Evolutionary conservation across 768 basidiomycete species (phyloP).

Genomic region (Leccinum rimulosum): DNA sequence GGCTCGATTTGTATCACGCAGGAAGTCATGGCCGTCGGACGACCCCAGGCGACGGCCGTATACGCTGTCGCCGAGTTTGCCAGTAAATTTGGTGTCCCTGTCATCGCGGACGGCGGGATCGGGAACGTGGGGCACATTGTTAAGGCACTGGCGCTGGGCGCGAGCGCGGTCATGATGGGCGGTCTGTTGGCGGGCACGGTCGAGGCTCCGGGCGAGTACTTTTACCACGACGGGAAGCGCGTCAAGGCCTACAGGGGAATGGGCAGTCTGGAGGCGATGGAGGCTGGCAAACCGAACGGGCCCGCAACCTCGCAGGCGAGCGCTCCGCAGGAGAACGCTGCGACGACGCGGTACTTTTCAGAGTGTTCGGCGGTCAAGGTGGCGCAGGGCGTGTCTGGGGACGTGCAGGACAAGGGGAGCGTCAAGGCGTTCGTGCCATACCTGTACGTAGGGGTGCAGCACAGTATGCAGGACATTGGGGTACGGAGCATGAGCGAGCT

Average conservation of each 20-base stretch:
- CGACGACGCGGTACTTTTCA: constrained; percentile 74
- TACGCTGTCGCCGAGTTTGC: constrained; percentile 94
- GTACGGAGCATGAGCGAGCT: constrained; percentile 66
- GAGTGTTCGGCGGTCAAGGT: constrained; percentile 83
- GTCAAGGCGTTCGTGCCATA: constrained; percentile 91
- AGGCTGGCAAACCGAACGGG: constrained; percentile 55
- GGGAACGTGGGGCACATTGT: constrained; percentile 96
- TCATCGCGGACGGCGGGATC: constrained; percentile 96
- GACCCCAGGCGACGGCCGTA: constrained; percentile 99
- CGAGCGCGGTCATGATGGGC: constrained; percentile 99
- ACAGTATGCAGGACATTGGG: constrained; percentile 93
- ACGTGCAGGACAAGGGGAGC: constrained; percentile 97
- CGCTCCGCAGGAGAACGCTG: constrained; percentile 78
- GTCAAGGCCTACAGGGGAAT: constrained; percentile 99
- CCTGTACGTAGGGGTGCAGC: constrained; percentile 78
- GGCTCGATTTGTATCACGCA: constrained; percentile 99
- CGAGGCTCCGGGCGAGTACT: constrained; percentile 98
- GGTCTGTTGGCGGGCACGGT: constrained; percentile 92
- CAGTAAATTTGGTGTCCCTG: constrained; percentile 89
- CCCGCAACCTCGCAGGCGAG: constrained; percentile 41
- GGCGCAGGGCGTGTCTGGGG: constrained; percentile 93
- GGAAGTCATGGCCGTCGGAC: constrained; percentile 98
- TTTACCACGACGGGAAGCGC: constrained; percentile 98
- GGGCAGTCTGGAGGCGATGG: constrained; percentile 95
- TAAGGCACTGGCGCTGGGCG: constrained; percentile 92